Base-by-base conservation (phyloP, 1,284 basidiomycete species). In the Leucoagaricus sp. region DNA sequence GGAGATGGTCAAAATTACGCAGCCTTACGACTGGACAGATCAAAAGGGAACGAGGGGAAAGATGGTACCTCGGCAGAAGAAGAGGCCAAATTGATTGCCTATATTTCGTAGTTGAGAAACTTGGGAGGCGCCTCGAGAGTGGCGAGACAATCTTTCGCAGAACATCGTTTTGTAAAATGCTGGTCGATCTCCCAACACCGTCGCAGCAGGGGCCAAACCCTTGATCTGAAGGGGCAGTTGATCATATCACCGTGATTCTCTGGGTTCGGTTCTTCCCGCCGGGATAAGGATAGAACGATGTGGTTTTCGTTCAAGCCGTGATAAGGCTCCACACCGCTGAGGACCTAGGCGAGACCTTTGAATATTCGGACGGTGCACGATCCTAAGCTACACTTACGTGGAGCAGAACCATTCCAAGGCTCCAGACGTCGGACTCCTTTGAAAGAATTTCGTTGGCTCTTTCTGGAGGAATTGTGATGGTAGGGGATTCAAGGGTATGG, bases 351-450 rank as follows among this genome's bases (percentile, higher is more conserved):
- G 4, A n/a, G 36, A 38, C 4, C 6, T 38, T 6, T 38, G 12
- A 10, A 38, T 8, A 4, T 10, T n/a, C 4, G 13, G 36, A 38
- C 13, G 4, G 36, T n/a, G n/a, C n/a, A n/a, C 6, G 36, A 38
- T n/a, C 8, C 9, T 40, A 25, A 21, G 21, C 7, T 12, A 17
- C 4, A 25, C 41, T 5, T 42, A 42, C 41, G 21, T 55, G 41
- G 4, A 55, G 17, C 8, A 55, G 15, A 19, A 48, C 46, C 53
- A 55, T 55, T 12, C 53, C 53, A 13, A 55, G 44, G 17, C 53
- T 47, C n/a, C 34, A 53, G n/a, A 47, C 34, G 34, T 53, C 52
- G 23, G 52, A 53, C 9, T 21, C 5, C 15, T 28, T 36, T 2
- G 45, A 40, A 17, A 55, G 45, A 3, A 48, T 2, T 21, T 19